Percentiles rank a stretch among this genome's conserved stretches.
Conservation (phyloP, 306 rosid species). For the Alnus rubra region DNA sequence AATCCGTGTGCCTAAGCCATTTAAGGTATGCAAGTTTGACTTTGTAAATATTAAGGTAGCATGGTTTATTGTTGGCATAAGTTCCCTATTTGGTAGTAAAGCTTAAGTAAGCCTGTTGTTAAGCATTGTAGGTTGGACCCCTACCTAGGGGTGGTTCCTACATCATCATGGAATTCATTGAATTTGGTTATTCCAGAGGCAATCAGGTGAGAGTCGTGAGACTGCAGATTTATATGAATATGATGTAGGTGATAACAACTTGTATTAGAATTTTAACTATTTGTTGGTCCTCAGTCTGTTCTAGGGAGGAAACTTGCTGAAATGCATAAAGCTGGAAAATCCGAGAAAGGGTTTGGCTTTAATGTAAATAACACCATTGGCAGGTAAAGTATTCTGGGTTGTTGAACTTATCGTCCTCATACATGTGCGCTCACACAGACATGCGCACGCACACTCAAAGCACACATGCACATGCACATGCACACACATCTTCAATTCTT, state of each 20-base stretch:
- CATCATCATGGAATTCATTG: conserved; percentile 90
- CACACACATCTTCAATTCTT: background rate
- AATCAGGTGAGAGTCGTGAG: conserved; percentile 81
- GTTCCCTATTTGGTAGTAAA: conserved; percentile 13
- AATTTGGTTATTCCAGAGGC: conserved; percentile 76
- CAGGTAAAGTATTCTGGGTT: conserved; percentile 48
- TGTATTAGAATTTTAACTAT: conserved; percentile 23
- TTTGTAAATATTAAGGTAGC: conserved; percentile 15
- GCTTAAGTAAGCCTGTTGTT: conserved; percentile 27
- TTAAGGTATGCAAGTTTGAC: conserved; percentile 56
- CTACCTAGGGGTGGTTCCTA: conserved; percentile 86
- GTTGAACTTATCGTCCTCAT: conserved; percentile 13
- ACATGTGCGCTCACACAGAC: background rate
- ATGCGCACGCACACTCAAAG: background rate
- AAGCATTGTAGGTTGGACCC: conserved; percentile 72
- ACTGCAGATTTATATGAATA: conserved; percentile 13
- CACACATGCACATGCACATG: background rate
- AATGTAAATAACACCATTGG: conserved; percentile 87
- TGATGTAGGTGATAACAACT: conserved; percentile 10
- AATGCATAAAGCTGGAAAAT: conserved; percentile 91
- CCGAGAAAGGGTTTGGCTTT: conserved; percentile 82
- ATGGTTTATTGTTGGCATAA: conserved; percentile 1
- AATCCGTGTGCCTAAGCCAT: conserved; percentile 85
- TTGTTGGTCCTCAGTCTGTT: conserved; percentile 55
- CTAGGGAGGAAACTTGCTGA: conserved; percentile 90